Evolutionary conservation across 345 rosid species (phyloP), one percentile per base, ranked within the genome.

Genomic region (Draba incana): DNA sequence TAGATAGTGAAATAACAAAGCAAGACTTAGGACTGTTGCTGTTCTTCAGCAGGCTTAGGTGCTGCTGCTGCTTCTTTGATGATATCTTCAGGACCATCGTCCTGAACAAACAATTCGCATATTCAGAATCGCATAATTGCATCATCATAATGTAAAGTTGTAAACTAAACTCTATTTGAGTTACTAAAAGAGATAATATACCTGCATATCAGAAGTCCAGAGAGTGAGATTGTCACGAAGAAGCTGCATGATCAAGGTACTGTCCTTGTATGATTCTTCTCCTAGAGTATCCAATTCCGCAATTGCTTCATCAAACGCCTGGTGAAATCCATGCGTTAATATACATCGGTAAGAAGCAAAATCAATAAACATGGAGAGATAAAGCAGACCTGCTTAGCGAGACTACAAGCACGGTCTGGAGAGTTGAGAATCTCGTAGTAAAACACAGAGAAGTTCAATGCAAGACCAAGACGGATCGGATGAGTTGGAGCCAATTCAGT

Each of bases 191-290:
- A 8, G 8, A 33, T 6, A 33, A 33, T 6, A 5, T 6, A 33
- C 37, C 37, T 88, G 96, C 92, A 92, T 88, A 50, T 92, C 96
- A 31, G 97, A 92, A 49, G 98, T 92, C 98, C 96, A 90, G 54
- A 93, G 80, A 48, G 98, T 93, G 82, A 90, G 97, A 48, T 93
- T 93, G 74, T 93, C 97, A 11, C 94, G 96, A 52, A 93, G 92
- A 76, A 93, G 96, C 81, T 93, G 94, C 98, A 88, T 93, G 79
- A 90, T 93, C 88, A 93, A 79, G 57, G 94, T 90, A 85, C 91
- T 93, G 41, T 90, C 96, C 82, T 90, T 93, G 84, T 93, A 93
- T 27, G 98, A 93, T 55, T 93, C 97, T 77, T 93, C 97, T 8
- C 96, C 98, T 5, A 93, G 80, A 10, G 96, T 90, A 77, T 87